These are phyloP conservation scores for Trichosporon asahii DNA, from an alignment of 1,284 basidiomycete species.

Conservation along the genomic window DNA sequence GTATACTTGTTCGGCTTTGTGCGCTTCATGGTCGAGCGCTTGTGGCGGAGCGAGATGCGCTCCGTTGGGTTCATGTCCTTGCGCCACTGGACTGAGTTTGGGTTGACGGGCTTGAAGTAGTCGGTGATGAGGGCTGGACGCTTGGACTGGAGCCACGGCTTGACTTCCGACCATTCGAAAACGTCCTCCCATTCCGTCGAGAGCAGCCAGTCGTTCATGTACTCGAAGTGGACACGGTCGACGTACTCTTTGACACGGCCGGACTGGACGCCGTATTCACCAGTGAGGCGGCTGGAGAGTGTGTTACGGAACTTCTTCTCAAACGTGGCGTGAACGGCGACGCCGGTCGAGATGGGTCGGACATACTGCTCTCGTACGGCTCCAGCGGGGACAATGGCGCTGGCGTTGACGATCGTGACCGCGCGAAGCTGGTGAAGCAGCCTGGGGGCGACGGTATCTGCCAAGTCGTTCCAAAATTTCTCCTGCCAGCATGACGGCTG, in stretches of 20 bases:
- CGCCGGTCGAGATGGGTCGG: background rate
- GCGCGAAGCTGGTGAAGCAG: background rate
- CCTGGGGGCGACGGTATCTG: background rate
- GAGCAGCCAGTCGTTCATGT: background rate
- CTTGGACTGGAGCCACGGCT: background rate
- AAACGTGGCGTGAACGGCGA: background rate
- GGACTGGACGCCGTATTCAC: background rate
- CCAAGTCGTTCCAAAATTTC: background rate
- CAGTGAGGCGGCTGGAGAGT: background rate
- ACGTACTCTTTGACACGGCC: background rate
- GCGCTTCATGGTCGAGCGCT: background rate
- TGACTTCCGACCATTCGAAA: background rate
- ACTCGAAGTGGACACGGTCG: background rate
- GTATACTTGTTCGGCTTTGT: constrained; percentile 1
- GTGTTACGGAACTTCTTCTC: background rate
- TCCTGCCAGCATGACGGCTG: background rate
- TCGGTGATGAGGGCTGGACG: background rate
- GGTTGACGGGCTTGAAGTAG: background rate
- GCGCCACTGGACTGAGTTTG: background rate
- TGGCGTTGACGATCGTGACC: background rate
- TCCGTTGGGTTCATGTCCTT: background rate
- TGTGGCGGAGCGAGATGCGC: background rate
- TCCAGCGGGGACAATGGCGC: background rate
- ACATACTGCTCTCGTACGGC: background rate
- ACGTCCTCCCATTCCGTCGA: background rate